Conservation (phyloP, 1,139 yeast species). For the Scheffersomyces quercinus region DNA sequence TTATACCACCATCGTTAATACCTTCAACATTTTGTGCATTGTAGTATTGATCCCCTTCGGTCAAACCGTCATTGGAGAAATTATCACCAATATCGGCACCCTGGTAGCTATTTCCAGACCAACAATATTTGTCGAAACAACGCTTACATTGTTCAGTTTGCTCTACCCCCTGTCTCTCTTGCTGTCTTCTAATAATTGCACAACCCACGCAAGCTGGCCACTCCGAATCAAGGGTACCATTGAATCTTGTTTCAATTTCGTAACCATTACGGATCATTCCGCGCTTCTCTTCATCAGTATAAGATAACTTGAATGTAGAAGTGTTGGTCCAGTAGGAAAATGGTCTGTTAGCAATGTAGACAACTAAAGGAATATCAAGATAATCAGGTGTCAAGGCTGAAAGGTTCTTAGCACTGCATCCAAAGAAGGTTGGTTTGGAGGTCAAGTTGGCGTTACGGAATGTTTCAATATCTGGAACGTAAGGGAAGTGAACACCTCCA, state of each 20-base stretch:
- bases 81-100: slow-evolving; percentile 17
- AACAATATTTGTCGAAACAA: slow-evolving; percentile 77
- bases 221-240: slow-evolving; percentile 67
- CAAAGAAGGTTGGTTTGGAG: slow-evolving; percentile 23
- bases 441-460: slow-evolving; percentile 17
- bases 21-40: slow-evolving; percentile 7
- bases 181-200: slow-evolving; percentile 81
- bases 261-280: slow-evolving; percentile 77
- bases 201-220: slow-evolving; percentile 85
- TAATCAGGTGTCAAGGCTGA: slow-evolving; percentile 34
- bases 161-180: slow-evolving; percentile 64
- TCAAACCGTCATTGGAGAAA: slow-evolving; percentile 11
- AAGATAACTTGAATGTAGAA: slow-evolving; percentile 17
- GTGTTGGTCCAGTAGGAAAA: slow-evolving; percentile 18
- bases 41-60: slow-evolving; percentile 7
- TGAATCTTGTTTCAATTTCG: slow-evolving; percentile 71
- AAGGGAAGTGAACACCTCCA: slow-evolving; percentile 28
- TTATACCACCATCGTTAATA: slow-evolving; percentile 1
- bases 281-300: slow-evolving; percentile 51
- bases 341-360: slow-evolving; percentile 24
- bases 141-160: slow-evolving; percentile 69
- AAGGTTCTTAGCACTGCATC: slow-evolving; percentile 42
- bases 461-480: slow-evolving; percentile 20
- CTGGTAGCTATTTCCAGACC: slow-evolving; percentile 56
- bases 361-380: slow-evolving; percentile 21